These are phyloP conservation scores for Pseudogymnoascus sp. DNA, from an alignment of 2,329 filamentous ascomycete genomes.

Conservation along the genomic window DNA sequence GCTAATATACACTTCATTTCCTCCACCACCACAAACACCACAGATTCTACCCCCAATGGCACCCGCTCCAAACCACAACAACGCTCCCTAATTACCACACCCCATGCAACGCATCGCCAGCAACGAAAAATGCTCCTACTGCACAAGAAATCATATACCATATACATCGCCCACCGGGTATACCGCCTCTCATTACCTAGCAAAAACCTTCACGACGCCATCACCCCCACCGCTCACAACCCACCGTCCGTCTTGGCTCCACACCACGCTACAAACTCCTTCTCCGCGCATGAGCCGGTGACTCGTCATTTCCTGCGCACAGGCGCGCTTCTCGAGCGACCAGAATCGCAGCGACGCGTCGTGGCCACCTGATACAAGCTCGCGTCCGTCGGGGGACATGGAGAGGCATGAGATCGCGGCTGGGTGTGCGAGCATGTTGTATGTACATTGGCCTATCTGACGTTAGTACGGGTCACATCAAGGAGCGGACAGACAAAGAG, in stretches of 20 bases:
- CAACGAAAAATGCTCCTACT: neutral
- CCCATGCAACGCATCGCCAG: neutral
- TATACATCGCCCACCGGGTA: constrained; percentile 8
- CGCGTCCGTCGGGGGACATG: constrained; percentile 84
- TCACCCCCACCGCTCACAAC: constrained; percentile 93
- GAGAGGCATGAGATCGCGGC: constrained; percentile 87
- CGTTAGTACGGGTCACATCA: neutral
- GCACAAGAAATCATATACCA: constrained; percentile 9
- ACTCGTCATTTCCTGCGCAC: constrained; percentile 89
- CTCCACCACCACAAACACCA: neutral
- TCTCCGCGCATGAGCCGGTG: constrained; percentile 94
- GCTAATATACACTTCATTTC: neutral
- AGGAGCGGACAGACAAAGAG: neutral
- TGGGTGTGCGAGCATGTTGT: constrained; percentile 96
- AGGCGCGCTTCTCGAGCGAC: constrained; percentile 91
- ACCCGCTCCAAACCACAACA: neutral
- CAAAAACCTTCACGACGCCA: constrained; percentile 90
- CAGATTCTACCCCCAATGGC: neutral
- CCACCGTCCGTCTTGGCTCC: constrained; percentile 92
- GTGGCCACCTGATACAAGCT: constrained; percentile 92
- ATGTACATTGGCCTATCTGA: constrained; percentile 85
- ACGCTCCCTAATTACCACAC: neutral
- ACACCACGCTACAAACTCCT: constrained; percentile 87
- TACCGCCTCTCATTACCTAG: constrained; percentile 34
- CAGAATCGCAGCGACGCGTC: constrained; percentile 95